Percentiles rank a stretch among this genome's conserved stretches.
Evolutionary conservation across 352 stramenopile genomes (phyloP).

Genomic region (Phytophthora parvispora): DNA sequence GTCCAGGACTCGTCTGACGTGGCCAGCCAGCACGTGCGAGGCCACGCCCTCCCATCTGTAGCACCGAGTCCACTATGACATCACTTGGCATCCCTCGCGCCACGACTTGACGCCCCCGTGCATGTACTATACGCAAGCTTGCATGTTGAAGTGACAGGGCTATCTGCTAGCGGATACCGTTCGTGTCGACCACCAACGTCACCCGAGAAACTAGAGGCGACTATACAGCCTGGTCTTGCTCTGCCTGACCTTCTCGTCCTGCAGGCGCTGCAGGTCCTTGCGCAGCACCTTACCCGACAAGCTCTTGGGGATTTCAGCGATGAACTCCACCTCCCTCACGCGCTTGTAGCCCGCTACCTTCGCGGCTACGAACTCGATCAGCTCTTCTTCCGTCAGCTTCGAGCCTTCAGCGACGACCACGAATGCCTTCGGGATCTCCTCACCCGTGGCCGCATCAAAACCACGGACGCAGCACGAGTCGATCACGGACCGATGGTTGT

Average conservation of each 20-base stretch:
- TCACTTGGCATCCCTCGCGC: too few species aligned
- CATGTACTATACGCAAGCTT: not conserved
- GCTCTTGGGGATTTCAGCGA: conserved; percentile 89
- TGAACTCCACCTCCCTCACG: conserved; percentile 85
- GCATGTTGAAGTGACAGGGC: conserved; percentile 12
- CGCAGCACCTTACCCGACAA: conserved; percentile 92
- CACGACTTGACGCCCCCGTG: conserved; percentile 3
- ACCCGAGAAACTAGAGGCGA: conserved; percentile 6
- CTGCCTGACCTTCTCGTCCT: conserved; percentile 44
- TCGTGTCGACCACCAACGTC: not conserved
- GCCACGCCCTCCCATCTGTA: conserved; percentile 29
- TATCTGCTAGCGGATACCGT: conserved; percentile 5
- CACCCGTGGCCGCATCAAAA: conserved; percentile 66
- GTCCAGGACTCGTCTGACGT: conserved; percentile 29
- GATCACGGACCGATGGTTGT: conserved; percentile 67
- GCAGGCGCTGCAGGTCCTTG: conserved; percentile 70
- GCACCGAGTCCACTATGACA: conserved; percentile 14
- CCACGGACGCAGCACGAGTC: conserved; percentile 79
- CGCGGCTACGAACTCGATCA: conserved; percentile 73
- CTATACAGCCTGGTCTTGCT: conserved; percentile 8
- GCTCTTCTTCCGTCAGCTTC: conserved; percentile 11
- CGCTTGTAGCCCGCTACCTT: conserved; percentile 87
- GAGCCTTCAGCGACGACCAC: conserved; percentile 68
- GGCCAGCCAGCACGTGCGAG: conserved; percentile 19
- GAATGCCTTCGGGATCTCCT: conserved; percentile 90